Evolutionary conservation across 805 yeast genomes (phyloP).

Genomic region (Wickerhamiella lipophila): DNA sequence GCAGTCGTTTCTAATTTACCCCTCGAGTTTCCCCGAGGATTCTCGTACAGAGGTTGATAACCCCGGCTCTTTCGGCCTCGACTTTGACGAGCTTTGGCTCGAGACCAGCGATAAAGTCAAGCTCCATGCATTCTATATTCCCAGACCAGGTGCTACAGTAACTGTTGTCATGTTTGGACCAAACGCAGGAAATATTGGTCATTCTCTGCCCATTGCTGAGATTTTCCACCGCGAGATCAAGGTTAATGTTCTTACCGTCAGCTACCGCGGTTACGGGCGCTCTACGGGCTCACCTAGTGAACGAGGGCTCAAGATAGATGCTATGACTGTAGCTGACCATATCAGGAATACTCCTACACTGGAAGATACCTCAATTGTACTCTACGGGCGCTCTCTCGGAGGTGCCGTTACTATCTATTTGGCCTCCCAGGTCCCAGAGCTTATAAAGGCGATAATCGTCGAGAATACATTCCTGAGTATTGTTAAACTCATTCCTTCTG

Average conservation of each 20-base stretch:
- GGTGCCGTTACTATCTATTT: conserved; percentile 88
- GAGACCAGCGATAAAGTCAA: conserved; percentile 58
- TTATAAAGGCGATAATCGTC: conserved; percentile 52
- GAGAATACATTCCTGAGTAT: conserved; percentile 81
- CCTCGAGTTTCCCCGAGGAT: conserved; percentile 67
- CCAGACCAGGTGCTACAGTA: conserved; percentile 32
- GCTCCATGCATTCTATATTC: conserved; percentile 50
- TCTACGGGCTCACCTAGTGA: conserved; percentile 71
- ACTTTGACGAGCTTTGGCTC: conserved; percentile 48
- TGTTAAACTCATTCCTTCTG: conserved; percentile 42
- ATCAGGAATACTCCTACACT: conserved; percentile 43
- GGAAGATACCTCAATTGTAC: conserved; percentile 40
- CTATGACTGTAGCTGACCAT: conserved; percentile 54
- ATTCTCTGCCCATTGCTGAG: conserved; percentile 67
- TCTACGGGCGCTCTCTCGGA: conserved; percentile 85
- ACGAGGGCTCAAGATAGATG: conserved; percentile 67
- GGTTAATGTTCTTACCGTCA: conserved; percentile 69
- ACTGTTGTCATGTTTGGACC: conserved; percentile 75
- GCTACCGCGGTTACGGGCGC: conserved; percentile 84
- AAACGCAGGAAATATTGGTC: conserved; percentile 94
- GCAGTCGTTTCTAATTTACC: conserved; percentile 67
- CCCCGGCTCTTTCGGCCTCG: conserved; percentile 58
- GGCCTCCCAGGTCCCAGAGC: conserved; percentile 43
- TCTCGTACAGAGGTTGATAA: conserved; percentile 52
- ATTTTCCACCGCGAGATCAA: conserved; percentile 49